Evolutionary conservation across 2,329 filamentous ascomycete genomes (phyloP), one percentile per base, ranked within the genome.

Genomic region (Fusarium domesticum): DNA sequence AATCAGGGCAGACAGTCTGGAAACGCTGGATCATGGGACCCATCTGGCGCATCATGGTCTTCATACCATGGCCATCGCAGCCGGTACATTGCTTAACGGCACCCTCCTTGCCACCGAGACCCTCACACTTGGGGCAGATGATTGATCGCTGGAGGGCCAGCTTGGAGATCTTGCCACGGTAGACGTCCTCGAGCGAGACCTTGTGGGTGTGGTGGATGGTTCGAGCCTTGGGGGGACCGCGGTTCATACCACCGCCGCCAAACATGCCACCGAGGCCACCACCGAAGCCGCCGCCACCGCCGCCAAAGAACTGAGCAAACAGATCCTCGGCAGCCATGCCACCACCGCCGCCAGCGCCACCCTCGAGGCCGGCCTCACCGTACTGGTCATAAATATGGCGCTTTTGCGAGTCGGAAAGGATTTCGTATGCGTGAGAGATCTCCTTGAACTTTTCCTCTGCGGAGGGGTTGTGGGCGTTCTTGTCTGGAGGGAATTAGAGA

Each of bases 31-130:
- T 97, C 93, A 98, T 98, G 48, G 93, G 93, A 39, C 93, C 93
- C 91, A 98, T 97, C 74, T 98, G 93, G 67, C 95, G 87, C 93
- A 98, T 96, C 92, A 98, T 97, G 32, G 89, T 96, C 86, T 97
- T 97, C 88, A 96, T 96, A 71, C 93, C 93, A 54, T 87, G 83
- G 56, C 93, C 93, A 62, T 95, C 89, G 70, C 93, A 98, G 64
- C 89, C 87, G 32, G 81, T 66, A 72, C 93, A 98, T 63, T 87
- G 88, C 75, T 91, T 92, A 55, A 97, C 92, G n/a, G 93, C 89
- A 54, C 93, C 93, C 56, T 97, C 92, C 77, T 98, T 98, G 57
- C 93, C 93, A 64, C 93, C 93, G 48, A 90, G 83, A 53, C 93
- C 93, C 47, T 93, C 86, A 69, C 93, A 98, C 73, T 91, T 91